phyloP scores from a whole-genome alignment of 169 alveolate species.

The Theileria orientalis region DNA sequence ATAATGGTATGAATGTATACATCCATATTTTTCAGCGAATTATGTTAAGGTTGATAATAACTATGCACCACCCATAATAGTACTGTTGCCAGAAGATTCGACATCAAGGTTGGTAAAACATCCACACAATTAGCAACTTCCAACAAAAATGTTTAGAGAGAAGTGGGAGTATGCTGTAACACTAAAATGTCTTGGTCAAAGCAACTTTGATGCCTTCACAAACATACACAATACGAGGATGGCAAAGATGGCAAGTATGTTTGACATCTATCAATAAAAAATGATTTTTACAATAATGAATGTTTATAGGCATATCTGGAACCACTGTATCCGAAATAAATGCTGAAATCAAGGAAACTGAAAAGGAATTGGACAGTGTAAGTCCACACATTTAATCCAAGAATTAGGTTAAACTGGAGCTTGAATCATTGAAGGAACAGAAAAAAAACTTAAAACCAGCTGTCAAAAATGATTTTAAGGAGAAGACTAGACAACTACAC shows the following conservation, averaged over 20 bases:
- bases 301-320: constrained; percentile 44
- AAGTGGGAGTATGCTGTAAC: constrained; percentile 65
- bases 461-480: constrained; percentile 12
- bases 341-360: constrained; percentile 48
- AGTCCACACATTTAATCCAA: not conserved
- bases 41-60: not conserved
- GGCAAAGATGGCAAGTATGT: constrained; percentile 56
- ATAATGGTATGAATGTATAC: not conserved
- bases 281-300: not conserved
- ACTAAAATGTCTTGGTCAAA: constrained; percentile 56
- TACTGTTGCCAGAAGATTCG: constrained; percentile 59
- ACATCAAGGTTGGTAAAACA: constrained; percentile 24
- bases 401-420: not conserved
- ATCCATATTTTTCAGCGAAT: not conserved
- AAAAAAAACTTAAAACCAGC: not conserved
- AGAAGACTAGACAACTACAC: constrained; percentile 42
- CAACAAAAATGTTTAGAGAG: constrained; percentile 25
- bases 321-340: constrained; percentile 43
- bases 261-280: not conserved
- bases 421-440: constrained; percentile 1
- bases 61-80: constrained; percentile 60
- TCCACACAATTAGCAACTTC: not conserved
- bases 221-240: constrained; percentile 49
- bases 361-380: constrained; percentile 52
- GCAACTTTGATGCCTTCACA: constrained; percentile 41